Evolutionary conservation across 164 flowering plant species (phyloP).

Genomic region (Vitis cinerea): DNA sequence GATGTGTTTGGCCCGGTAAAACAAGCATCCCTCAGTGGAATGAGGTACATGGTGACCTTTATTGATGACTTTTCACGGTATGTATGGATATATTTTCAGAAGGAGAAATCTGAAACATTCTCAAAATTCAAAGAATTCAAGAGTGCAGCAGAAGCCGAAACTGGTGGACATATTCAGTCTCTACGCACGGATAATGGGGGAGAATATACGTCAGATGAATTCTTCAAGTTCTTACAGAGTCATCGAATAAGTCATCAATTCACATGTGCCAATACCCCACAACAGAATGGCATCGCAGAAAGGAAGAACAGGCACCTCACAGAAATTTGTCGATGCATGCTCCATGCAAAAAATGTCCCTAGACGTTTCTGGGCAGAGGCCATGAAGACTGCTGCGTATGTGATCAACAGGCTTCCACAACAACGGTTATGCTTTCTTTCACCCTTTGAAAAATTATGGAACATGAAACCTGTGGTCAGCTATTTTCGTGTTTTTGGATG

Average conservation of each 20-base stretch:
- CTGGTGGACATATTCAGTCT: slow-evolving; percentile 2
- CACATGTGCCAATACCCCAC: slow-evolving; percentile 19
- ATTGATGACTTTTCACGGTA: slow-evolving; percentile 27
- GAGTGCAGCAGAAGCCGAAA: slow-evolving; percentile 1
- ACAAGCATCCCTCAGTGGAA: slow-evolving; percentile 9
- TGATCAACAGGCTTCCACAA: slow-evolving; percentile 18
- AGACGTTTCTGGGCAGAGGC: slow-evolving; percentile 12
- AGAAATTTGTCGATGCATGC: slow-evolving; percentile 7
- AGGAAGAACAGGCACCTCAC: slow-evolving; percentile 16
- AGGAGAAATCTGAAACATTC: slow-evolving; percentile 12
- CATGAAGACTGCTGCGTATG: slow-evolving; percentile 11
- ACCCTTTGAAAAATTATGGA: slow-evolving; percentile 10
- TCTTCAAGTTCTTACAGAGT: neutral
- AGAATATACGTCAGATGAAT: slow-evolving; percentile 10
- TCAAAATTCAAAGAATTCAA: no score
- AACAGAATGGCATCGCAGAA: slow-evolving; percentile 22
- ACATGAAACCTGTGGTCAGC: slow-evolving; percentile 19
- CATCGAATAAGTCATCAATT: slow-evolving; percentile 8
- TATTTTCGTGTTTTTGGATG: slow-evolving; percentile 28
- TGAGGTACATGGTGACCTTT: slow-evolving; percentile 18
- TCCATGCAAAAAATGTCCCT: neutral
- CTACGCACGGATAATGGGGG: slow-evolving; percentile 20
- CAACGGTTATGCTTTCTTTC: slow-evolving; percentile 4
- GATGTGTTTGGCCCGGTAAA: slow-evolving; percentile 11
- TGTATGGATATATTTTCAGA: slow-evolving; percentile 18